Evolutionary conservation across 148 eudicot genomes (phyloP).

Genomic region (Arctostaphylos glauca): DNA sequence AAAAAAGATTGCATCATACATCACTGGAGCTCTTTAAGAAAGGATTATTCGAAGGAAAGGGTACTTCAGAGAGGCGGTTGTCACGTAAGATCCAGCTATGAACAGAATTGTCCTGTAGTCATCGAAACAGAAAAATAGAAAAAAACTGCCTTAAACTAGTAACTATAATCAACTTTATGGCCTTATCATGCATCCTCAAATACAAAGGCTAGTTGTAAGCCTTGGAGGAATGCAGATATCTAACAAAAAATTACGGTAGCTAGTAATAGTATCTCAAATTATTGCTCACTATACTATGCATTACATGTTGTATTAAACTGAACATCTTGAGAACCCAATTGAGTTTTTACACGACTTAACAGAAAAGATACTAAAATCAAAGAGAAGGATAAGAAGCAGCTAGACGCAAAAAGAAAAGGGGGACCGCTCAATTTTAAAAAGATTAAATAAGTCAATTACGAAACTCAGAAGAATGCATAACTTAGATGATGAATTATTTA

Average conservation of each 20-base stretch:
- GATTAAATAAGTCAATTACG: not conserved
- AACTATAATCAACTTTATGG: not conserved
- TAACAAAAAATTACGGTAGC: not conserved
- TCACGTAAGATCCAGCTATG: conserved; percentile 65
- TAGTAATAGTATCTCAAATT: conserved; percentile 1
- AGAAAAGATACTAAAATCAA: not conserved
- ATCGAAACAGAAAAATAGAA: not conserved
- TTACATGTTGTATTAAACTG: not conserved
- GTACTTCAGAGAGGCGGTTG: conserved; percentile 48
- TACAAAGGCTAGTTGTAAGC: not conserved
- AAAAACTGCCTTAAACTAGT: not conserved
- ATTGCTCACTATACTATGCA: no score
- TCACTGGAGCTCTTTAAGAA: conserved; percentile 56
- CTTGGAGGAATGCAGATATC: conserved; percentile 6
- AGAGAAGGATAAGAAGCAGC: not conserved
- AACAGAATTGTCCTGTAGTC: conserved; percentile 64
- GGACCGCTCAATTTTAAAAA: not conserved
- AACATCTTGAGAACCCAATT: not conserved
- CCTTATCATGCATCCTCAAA: not conserved
- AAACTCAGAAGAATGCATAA: not conserved
- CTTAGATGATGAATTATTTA: not conserved
- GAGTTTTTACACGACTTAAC: not conserved
- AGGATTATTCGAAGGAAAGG: conserved; percentile 62
- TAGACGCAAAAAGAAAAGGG: not conserved
- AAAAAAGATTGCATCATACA: conserved; percentile 37